Evolutionary conservation across 129 eudicot genomes (phyloP).

Genomic region (Calendula officinalis): DNA sequence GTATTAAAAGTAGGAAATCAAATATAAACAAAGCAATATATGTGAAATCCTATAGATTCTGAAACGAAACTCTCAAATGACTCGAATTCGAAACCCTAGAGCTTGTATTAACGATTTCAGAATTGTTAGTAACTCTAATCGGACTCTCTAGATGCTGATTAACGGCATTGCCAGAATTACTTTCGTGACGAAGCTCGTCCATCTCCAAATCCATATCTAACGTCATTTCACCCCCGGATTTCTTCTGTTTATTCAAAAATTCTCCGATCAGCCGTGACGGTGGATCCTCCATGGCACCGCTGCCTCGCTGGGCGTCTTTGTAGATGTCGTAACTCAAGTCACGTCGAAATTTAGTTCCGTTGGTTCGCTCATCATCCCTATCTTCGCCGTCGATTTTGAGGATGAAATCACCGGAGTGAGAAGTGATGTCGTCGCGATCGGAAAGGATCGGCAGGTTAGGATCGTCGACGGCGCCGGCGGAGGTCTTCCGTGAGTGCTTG

Average conservation of each 20-base stretch:
- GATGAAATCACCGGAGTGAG: constrained; percentile 28
- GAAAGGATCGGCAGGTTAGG: constrained; percentile 14
- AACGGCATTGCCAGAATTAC: constrained; percentile 1
- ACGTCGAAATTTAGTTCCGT: constrained; percentile 7
- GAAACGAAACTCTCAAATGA: constrained; percentile 53
- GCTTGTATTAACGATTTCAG: constrained; percentile 13
- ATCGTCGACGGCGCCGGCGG: constrained; percentile 20
- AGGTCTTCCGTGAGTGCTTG: constrained; percentile 26
- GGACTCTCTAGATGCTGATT: constrained; percentile 24
- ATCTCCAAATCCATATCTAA: constrained; percentile 70
- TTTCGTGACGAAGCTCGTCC: constrained; percentile 45
- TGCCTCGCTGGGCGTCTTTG: background rate
- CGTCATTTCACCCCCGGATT: constrained; percentile 43
- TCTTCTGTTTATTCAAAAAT: constrained; percentile 51
- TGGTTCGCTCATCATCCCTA: constrained; percentile 12
- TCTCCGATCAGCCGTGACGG: constrained; percentile 56
- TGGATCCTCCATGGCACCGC: constrained; percentile 46
- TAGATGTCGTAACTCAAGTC: background rate
- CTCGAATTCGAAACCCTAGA: constrained; percentile 20
- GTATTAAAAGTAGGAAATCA: too few species aligned
- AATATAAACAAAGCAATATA: too few species aligned
- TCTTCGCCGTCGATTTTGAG: constrained; percentile 35
- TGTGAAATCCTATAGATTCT: too few species aligned
- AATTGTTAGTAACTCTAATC: constrained; percentile 5
- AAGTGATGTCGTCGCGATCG: constrained; percentile 25